Evolutionary conservation across 1,139 yeast species (phyloP).

Genomic region (Yamadazyma mexicana): DNA sequence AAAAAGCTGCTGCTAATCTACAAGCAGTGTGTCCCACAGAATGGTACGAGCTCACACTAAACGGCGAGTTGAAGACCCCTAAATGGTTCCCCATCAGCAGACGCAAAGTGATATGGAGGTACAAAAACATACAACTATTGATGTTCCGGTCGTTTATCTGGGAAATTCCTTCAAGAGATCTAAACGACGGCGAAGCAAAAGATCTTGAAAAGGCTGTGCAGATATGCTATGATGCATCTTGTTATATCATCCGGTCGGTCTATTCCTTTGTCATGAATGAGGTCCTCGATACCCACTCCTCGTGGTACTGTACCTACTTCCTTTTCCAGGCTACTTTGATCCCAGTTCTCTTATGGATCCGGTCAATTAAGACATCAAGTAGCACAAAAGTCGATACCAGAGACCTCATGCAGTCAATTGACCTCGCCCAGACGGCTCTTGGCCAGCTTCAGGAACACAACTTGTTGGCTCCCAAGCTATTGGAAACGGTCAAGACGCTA

Average conservation of each 20-base stretch:
- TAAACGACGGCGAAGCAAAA: background rate
- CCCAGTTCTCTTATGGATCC: constrained; percentile 6
- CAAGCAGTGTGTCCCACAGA: background rate
- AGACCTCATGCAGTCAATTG: background rate
- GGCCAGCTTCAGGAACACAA: background rate
- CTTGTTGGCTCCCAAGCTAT: constrained; percentile 1
- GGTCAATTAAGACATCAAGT: background rate
- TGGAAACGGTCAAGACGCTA: constrained; percentile 1
- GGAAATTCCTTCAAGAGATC: background rate
- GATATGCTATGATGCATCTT: constrained; percentile 6
- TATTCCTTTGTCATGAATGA: background rate
- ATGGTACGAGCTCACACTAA: constrained; percentile 1
- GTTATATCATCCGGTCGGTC: constrained; percentile 6
- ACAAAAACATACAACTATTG: constrained; percentile 12
- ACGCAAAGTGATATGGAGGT: constrained; percentile 8
- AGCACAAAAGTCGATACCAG: background rate
- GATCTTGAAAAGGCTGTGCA: constrained; percentile 1
- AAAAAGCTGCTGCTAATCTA: background rate
- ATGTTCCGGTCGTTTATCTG: constrained; percentile 11
- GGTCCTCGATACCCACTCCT: constrained; percentile 4
- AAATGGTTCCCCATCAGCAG: constrained; percentile 4
- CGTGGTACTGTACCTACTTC: constrained; percentile 11
- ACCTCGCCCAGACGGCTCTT: background rate
- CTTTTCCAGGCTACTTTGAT: constrained; percentile 10
- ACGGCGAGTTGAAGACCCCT: constrained; percentile 2